A percentile compares a stretch with the other conserved stretches of the same genome.
phyloP scores from a whole-genome alignment of 371 early-diverging fungal genomes.

The Actinomortierella ambigua region DNA sequence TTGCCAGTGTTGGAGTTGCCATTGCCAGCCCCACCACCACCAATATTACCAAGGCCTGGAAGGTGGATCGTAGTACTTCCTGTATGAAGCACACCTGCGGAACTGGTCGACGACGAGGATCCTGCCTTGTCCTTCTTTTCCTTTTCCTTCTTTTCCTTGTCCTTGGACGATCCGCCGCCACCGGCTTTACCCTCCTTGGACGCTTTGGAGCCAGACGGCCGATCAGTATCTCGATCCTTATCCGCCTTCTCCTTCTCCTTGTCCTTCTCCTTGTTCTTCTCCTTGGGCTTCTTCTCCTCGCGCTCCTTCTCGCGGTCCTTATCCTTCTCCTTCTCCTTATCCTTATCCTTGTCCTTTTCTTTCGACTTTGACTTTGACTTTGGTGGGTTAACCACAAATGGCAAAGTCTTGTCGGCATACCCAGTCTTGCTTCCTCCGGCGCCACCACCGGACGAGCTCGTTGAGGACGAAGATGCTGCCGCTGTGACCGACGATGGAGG shows the following conservation, averaged over 20 bases:
- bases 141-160: constrained; percentile 7
- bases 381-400: constrained; percentile 5
- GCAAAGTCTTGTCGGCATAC: constrained; percentile 28
- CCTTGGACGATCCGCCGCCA: constrained; percentile 1
- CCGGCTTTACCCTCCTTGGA: constrained; percentile 7
- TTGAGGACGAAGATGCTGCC: constrained; percentile 8
- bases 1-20: constrained; percentile 10
- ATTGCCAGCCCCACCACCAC: background rate
- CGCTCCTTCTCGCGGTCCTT: background rate
- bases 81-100: background rate
- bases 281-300: background rate
- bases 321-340: constrained; percentile 24
- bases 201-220: constrained; percentile 1
- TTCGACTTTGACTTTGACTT: constrained; percentile 41
- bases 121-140: constrained; percentile 22
- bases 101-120: constrained; percentile 1
- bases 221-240: constrained; percentile 12
- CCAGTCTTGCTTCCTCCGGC: constrained; percentile 6
- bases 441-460: no score
- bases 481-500: constrained; percentile 1
- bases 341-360: constrained; percentile 26
- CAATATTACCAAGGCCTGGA: constrained; percentile 7
- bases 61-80: constrained; percentile 24
- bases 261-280: constrained; percentile 9
- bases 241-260: constrained; percentile 18